A percentile compares a stretch with the other conserved stretches of the same genome.
These are phyloP conservation scores for Cytospora chrysosperma DNA, from an alignment of 2,329 filamentous ascomycete species.

Conservation along the genomic window DNA sequence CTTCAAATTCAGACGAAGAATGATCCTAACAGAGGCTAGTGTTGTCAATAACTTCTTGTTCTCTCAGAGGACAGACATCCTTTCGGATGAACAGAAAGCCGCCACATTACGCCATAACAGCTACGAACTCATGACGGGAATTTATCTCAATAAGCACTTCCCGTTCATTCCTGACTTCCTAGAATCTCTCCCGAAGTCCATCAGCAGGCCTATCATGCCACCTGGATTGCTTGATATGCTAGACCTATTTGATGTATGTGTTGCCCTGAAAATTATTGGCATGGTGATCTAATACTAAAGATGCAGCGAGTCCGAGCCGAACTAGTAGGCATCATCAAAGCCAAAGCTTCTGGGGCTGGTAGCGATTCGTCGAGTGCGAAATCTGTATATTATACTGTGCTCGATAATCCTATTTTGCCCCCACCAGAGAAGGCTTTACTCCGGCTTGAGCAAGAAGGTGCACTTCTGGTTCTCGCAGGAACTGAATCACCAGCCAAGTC, in stretches of 20 bases:
- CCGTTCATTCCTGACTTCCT: slow-evolving; percentile 9
- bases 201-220: slow-evolving; percentile 14
- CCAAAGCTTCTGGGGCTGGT: slow-evolving; percentile 5
- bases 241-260: slow-evolving; percentile 10
- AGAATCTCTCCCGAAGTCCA: slow-evolving; percentile 9
- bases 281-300: slow-evolving; percentile 2
- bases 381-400: slow-evolving; percentile 10
- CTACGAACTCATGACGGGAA: slow-evolving; percentile 11
- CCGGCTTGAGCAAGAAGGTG: slow-evolving; percentile 9
- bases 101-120: slow-evolving; percentile 9
- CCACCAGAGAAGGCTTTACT: slow-evolving; percentile 10
- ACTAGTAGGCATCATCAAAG: slow-evolving; percentile 11
- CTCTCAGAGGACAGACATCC: slow-evolving; percentile 4
- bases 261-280: background rate
- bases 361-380: slow-evolving; percentile 7
- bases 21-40: slow-evolving; percentile 7
- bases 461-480: slow-evolving; percentile 10
- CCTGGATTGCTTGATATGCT: slow-evolving; percentile 14
- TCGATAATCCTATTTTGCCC: slow-evolving; percentile 7
- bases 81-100: slow-evolving; percentile 11
- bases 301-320: slow-evolving; percentile 12
- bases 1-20: slow-evolving; percentile 1
- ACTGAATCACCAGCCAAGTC: slow-evolving; percentile 15
- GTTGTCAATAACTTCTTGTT: slow-evolving; percentile 9
- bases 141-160: slow-evolving; percentile 12